Conservation (phyloP, 1,284 basidiomycete genomes). For the Trichosporon coremiiforme region DNA sequence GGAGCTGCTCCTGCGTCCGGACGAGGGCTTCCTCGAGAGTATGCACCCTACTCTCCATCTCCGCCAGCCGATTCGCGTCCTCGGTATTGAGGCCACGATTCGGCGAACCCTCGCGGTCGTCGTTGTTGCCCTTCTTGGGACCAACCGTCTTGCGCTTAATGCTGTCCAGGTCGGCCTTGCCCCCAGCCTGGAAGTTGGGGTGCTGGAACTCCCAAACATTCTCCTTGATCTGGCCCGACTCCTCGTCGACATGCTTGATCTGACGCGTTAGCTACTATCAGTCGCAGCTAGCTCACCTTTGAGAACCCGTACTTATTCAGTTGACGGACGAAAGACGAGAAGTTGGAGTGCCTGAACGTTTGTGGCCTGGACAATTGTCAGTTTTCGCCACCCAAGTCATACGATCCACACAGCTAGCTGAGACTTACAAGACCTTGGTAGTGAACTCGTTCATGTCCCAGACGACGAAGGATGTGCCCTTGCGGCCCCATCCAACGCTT, state of each 20-base stretch:
- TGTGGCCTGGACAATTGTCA: conserved; percentile 61
- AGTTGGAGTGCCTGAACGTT: conserved; percentile 97
- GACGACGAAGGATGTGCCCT: conserved; percentile 89
- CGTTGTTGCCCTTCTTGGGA: conserved; percentile 43
- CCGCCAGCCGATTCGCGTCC: conserved; percentile 39
- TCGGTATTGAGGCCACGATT: conserved; percentile 38
- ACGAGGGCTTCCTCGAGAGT: conserved; percentile 43
- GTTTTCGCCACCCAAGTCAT: conserved; percentile 7
- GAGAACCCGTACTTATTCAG: conserved; percentile 99
- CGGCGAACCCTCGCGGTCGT: conserved; percentile 43
- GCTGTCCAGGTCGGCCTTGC: conserved; percentile 81
- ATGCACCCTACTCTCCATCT: conserved; percentile 45
- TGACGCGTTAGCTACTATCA: conserved; percentile 22
- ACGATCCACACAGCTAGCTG: background rate
- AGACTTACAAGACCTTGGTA: conserved; percentile 71
- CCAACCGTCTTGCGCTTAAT: conserved; percentile 88
- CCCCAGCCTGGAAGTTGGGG: conserved; percentile 86
- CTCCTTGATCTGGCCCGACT: conserved; percentile 48
- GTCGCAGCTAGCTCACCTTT: conserved; percentile 71
- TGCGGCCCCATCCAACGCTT: conserved; percentile 75
- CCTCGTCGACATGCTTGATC: conserved; percentile 54
- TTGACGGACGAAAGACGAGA: conserved; percentile 89
- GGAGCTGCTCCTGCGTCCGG: conserved; percentile 40
- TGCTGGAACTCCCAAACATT: conserved; percentile 90
- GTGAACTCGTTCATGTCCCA: conserved; percentile 99